A percentile compares a stretch with the other conserved stretches of the same genome.
These are phyloP conservation scores for Colletotrichum somersetense DNA, from an alignment of 2,329 filamentous ascomycete species.

Conservation along the genomic window DNA sequence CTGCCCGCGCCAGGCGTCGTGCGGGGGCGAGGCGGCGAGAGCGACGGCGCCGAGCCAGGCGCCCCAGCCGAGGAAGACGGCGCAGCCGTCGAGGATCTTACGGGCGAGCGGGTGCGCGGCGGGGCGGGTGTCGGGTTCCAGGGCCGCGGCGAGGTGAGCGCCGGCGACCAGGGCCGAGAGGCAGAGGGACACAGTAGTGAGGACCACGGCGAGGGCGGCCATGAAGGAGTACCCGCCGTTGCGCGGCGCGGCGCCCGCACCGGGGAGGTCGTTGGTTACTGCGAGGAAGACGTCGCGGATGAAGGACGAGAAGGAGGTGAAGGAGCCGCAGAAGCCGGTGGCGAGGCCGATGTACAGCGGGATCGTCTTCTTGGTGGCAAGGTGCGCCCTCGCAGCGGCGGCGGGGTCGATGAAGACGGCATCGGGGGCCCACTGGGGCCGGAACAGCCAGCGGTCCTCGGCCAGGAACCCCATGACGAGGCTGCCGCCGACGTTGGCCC, in stretches of 20 bases:
- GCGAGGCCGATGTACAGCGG: constrained; percentile 89
- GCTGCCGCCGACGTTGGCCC: constrained; percentile 89
- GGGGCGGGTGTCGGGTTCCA: constrained; percentile 70
- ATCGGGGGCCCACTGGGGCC: constrained; percentile 71
- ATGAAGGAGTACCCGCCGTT: constrained; percentile 86
- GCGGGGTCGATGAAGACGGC: constrained; percentile 53
- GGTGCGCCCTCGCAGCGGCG: constrained; percentile 68
- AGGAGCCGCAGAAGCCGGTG: constrained; percentile 89
- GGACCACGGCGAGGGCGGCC: constrained; percentile 80
- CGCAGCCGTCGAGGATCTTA: constrained; percentile 71
- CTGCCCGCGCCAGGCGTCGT: constrained; percentile 80
- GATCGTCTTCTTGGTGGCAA: constrained; percentile 82
- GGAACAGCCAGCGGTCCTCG: constrained; percentile 83
- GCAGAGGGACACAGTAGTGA: constrained; percentile 78
- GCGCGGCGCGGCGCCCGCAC: constrained; percentile 54
- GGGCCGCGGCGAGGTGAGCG: constrained; percentile 77
- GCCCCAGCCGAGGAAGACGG: constrained; percentile 75
- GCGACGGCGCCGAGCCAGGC: constrained; percentile 84
- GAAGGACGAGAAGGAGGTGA: constrained; percentile 91
- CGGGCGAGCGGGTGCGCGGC: constrained; percentile 71
- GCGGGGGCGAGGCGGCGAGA: constrained; percentile 78
- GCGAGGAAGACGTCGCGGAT: constrained; percentile 85
- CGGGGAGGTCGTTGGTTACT: constrained; percentile 77
- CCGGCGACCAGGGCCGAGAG: constrained; percentile 78
- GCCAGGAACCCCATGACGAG: constrained; percentile 87